Evolutionary conservation across 1,284 basidiomycete species (phyloP).

Genomic region (Sphagnurus paluster): DNA sequence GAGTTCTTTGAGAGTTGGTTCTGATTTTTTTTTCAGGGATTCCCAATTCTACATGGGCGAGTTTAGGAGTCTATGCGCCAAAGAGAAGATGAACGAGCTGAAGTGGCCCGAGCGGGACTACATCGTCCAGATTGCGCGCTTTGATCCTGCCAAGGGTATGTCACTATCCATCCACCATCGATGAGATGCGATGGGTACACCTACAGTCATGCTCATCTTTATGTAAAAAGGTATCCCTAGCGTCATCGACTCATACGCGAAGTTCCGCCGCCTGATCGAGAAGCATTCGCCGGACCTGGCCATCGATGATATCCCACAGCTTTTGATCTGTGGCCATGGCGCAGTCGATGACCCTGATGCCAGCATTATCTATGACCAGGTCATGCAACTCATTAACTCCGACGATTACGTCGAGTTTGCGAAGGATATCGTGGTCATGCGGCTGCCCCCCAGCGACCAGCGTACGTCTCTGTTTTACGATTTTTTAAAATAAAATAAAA

Average conservation of each 20-base stretch:
- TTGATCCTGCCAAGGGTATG: slow-evolving; percentile 58
- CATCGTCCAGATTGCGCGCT: slow-evolving; percentile 82
- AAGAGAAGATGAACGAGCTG: slow-evolving; percentile 77
- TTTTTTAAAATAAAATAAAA: background rate
- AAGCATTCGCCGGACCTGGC: slow-evolving; percentile 40
- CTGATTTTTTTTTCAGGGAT: slow-evolving; percentile 39
- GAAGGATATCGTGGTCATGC: slow-evolving; percentile 76
- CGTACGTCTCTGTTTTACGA: slow-evolving; percentile 44
- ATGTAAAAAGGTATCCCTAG: slow-evolving; percentile 82
- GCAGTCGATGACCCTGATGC: slow-evolving; percentile 86
- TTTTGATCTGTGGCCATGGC: slow-evolving; percentile 85
- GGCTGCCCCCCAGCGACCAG: slow-evolving; percentile 78
- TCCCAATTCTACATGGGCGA: slow-evolving; percentile 81
- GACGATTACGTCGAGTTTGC: slow-evolving; percentile 56
- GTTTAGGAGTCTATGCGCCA: slow-evolving; percentile 71
- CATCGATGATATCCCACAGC: slow-evolving; percentile 67
- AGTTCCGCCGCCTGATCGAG: slow-evolving; percentile 68
- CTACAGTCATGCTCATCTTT: no score
- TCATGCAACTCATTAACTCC: slow-evolving; percentile 56
- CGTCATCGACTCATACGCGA: slow-evolving; percentile 80
- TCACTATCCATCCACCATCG: background rate
- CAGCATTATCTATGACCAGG: slow-evolving; percentile 82
- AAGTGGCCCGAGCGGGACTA: slow-evolving; percentile 82
- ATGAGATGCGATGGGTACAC: no score
- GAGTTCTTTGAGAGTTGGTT: background rate